These are phyloP conservation scores for Arthroderma uncinatum DNA, from an alignment of 2,329 filamentous ascomycete species.

Conservation along the genomic window DNA sequence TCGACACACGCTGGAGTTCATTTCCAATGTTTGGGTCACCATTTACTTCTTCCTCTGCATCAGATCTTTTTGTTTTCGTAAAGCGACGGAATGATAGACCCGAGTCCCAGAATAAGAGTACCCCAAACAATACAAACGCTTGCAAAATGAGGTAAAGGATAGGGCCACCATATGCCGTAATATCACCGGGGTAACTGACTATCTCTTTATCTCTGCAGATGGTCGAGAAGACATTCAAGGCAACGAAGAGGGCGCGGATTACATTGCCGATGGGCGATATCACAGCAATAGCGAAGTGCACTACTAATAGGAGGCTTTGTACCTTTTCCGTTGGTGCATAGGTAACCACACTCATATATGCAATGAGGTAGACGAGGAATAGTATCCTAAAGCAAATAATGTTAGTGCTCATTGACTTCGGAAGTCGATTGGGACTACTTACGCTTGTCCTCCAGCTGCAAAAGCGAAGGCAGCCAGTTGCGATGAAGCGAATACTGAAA, in stretches of 20 bases:
- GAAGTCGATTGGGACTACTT: conserved; percentile 15
- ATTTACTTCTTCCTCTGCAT: conserved; percentile 30
- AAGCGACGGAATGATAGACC: conserved; percentile 52
- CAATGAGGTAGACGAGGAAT: conserved; percentile 61
- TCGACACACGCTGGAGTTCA: conserved; percentile 54
- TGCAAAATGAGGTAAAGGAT: conserved; percentile 75
- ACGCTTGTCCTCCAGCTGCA: conserved; percentile 62
- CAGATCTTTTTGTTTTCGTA: conserved; percentile 33
- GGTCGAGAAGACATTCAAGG: conserved; percentile 73
- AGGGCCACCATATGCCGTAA: conserved; percentile 68
- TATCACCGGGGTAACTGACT: conserved; percentile 55
- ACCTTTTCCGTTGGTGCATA: conserved; percentile 61
- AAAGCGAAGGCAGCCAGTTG: conserved; percentile 79
- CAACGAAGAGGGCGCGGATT: conserved; percentile 60
- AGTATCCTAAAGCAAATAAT: conserved; percentile 37
- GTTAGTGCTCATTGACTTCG: conserved; percentile 4
- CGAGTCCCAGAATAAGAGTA: conserved; percentile 71
- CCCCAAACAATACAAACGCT: conserved; percentile 54
- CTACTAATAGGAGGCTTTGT: conserved; percentile 54
- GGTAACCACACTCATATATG: conserved; percentile 60
- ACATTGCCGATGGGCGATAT: conserved; percentile 69
- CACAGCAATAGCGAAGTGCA: conserved; percentile 62
- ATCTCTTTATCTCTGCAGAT: conserved; percentile 56
- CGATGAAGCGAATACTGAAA: conserved; percentile 67
- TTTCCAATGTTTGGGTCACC: conserved; percentile 51